Percentiles rank a stretch among this genome's conserved stretches.
phyloP scores from a whole-genome alignment of 164 flowering plant species.

The Vitis cinerea region DNA sequence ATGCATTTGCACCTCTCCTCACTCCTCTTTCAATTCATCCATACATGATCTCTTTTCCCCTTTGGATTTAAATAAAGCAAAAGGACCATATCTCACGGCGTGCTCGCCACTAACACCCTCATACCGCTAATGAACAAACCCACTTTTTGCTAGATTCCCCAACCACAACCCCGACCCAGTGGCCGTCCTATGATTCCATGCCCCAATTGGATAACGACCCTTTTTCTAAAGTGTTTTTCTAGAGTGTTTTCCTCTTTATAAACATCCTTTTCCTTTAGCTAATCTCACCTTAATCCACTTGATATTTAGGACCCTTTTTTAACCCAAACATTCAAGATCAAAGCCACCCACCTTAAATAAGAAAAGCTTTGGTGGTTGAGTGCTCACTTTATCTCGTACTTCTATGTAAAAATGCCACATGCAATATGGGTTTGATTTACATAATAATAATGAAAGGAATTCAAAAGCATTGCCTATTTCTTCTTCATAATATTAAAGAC shows the following conservation, averaged over 20 bases:
- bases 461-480: neutral
- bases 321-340: neutral
- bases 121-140: constrained; percentile 11
- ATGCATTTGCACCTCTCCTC: neutral
- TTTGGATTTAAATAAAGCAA: neutral
- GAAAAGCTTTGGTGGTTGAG: neutral
- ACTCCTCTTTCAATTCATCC: no score
- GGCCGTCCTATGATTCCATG: constrained; percentile 63
- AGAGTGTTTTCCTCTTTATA: neutral
- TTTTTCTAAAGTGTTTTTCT: neutral
- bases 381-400: no score
- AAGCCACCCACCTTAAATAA: neutral
- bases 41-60: neutral
- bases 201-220: constrained; percentile 34
- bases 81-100: constrained; percentile 16
- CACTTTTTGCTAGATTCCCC: constrained; percentile 35
- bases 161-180: constrained; percentile 22
- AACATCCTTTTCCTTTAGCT: neutral
- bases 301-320: no score
- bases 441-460: no score
- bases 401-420: no score
- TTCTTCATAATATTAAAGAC: neutral
- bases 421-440: no score
- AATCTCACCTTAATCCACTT: constrained; percentile 28
- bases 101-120: constrained; percentile 29